Evolutionary conservation across 2,329 filamentous ascomycete genomes (phyloP), one percentile per base, ranked within the genome.

Genomic region (Verticillium klebahnii): DNA sequence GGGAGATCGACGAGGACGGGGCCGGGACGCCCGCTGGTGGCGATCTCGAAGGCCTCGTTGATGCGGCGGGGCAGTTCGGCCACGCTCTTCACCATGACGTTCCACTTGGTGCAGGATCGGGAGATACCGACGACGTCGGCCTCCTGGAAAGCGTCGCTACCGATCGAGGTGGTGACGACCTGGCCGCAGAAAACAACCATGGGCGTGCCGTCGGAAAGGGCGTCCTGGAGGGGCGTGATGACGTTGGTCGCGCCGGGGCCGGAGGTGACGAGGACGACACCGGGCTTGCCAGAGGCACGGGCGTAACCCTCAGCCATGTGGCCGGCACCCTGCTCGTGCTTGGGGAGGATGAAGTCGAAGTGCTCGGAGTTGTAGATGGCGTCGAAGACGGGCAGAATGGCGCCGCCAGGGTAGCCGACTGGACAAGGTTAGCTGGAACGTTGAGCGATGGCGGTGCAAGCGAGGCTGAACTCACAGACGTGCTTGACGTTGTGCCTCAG

Each of bases 271-370:
- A 99, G 83, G 62, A 99, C 95, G 62, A 98, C 95, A 73, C 95
- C 95, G 62, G 93, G 93, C 80, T 93, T 93, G 69, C 95, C 95
- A 60, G 90, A 94, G 62, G 93, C 94, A 70, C 95, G 89, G 61
- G 95, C 95, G 75, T 98, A 98, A 60, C 95, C 95, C 78, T 98
- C 90, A 17, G 95, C 95, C 95, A 98, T 99, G 79, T 99, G 95
- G 66, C 95, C 95, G 62, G 95, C 95, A 68, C 95, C 95, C 79
- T 99, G 95, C 80, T 98, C 95, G 79, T 99, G 95, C 77, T 91
- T 88, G 34, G 95, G 95, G 9, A 98, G 87, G 75, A 98, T 88
- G 73, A 99, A 98, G 65, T 97, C 89, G 80, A 98, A 97, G 78
- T 97, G 90, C 81, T 91, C 88, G 62, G 94, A 98, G 82, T 97